Percentiles rank a stretch among this genome's conserved stretches.
These are phyloP conservation scores for Eleusine coracana DNA, from an alignment of 176 grass and related monocot genomes.

Conservation along the genomic window DNA sequence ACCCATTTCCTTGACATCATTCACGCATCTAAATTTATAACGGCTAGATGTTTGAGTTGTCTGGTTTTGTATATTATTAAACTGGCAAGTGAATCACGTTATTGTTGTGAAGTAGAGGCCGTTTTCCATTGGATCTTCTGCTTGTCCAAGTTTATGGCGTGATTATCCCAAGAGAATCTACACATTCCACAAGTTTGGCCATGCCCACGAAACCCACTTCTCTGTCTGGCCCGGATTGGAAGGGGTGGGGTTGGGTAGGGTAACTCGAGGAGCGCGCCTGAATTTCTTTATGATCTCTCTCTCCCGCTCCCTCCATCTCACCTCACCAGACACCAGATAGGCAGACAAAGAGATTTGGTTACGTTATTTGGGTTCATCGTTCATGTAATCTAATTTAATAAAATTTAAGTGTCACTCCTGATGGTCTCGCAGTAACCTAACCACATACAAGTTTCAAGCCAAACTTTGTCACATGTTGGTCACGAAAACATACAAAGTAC, in stretches of 20 bases:
- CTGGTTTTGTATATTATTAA: background rate
- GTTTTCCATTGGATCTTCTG: slow-evolving; percentile 27
- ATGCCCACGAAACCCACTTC: slow-evolving; percentile 25
- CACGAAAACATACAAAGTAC: background rate
- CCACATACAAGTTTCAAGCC: background rate
- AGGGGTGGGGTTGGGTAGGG: background rate
- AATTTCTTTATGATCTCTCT: background rate
- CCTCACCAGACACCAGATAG: too few relatives aligned
- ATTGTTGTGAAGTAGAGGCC: background rate
- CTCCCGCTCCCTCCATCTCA: background rate
- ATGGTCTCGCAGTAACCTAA: background rate
- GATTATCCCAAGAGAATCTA: slow-evolving; percentile 50
- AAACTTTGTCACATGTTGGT: background rate
- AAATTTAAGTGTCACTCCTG: too few relatives aligned
- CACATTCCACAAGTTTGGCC: slow-evolving; percentile 47
- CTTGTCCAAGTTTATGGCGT: slow-evolving; percentile 29
- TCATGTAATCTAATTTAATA: too few relatives aligned
- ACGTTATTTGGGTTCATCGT: too few relatives aligned
- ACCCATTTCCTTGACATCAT: too few relatives aligned
- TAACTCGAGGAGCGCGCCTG: slow-evolving; percentile 31
- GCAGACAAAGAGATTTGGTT: too few relatives aligned
- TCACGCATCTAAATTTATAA: background rate
- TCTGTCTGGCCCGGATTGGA: slow-evolving; percentile 25
- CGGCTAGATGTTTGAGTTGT: background rate
- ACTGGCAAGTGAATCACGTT: slow-evolving; percentile 16